phyloP scores from a whole-genome alignment of 139 green algal species.

The Mesostigma viride region DNA sequence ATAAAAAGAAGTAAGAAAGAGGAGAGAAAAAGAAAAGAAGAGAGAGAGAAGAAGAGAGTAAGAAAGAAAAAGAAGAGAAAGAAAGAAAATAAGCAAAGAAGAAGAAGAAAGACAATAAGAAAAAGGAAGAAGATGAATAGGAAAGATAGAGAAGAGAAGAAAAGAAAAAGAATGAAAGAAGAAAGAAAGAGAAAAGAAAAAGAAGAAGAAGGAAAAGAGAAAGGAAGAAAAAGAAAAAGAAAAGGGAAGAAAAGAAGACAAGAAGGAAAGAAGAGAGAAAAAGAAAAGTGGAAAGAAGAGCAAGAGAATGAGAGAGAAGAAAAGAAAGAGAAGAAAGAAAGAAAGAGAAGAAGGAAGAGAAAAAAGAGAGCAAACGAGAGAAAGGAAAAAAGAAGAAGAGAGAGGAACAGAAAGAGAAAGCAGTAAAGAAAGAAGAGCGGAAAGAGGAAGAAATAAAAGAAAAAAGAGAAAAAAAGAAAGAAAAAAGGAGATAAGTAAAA shows the following conservation, averaged over 20 bases:
- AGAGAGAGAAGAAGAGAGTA: not conserved
- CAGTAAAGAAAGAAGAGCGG: not conserved
- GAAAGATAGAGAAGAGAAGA: slow-evolving; percentile 4
- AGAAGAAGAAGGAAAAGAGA: not conserved
- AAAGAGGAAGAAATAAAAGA: not conserved
- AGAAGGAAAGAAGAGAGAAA: too few species aligned
- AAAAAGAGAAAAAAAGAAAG: not conserved
- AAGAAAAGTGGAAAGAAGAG: slow-evolving; percentile 3
- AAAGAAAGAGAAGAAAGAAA: not conserved
- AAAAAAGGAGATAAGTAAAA: not conserved
- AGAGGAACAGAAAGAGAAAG: slow-evolving; percentile 6
- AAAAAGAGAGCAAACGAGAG: not conserved
- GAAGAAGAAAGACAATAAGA: slow-evolving; percentile 1
- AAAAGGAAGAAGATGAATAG: slow-evolving; percentile 11
- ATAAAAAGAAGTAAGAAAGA: not conserved
- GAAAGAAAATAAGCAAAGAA: not conserved
- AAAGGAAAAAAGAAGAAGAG: slow-evolving; percentile 4
- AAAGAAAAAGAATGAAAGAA: not conserved
- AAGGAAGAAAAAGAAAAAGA: not conserved
- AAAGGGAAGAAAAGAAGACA: not conserved
- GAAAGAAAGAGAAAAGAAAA: not conserved
- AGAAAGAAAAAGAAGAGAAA: not conserved
- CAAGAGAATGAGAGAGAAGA: slow-evolving; percentile 6
- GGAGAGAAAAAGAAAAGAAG: not conserved
- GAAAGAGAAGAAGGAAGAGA: not conserved